Conservation (phyloP, 2,329 filamentous ascomycete genomes). For the Coniochaeta sp. region DNA sequence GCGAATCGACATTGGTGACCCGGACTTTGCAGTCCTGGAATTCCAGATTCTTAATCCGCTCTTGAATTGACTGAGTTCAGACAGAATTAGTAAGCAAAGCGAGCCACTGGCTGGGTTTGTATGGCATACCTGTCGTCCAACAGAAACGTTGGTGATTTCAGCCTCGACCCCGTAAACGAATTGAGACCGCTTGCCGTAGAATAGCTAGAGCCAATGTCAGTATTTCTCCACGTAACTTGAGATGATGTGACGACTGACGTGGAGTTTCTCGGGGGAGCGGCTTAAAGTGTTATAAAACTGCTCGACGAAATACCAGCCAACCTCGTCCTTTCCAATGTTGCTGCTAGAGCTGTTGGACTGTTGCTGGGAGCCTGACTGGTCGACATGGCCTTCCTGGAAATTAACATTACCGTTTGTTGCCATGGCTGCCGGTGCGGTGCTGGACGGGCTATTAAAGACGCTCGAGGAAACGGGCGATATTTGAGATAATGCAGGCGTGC, state of each 20-base stretch:
- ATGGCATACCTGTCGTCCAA: constrained; percentile 68
- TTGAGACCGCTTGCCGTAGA: constrained; percentile 94
- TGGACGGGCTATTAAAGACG: neutral
- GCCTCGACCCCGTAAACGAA: constrained; percentile 90
- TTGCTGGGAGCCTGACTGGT: constrained; percentile 24
- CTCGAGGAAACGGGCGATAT: neutral
- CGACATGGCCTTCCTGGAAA: constrained; percentile 34
- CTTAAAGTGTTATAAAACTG: constrained; percentile 98
- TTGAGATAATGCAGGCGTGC: neutral
- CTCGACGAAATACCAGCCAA: constrained; percentile 99
- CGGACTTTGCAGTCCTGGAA: constrained; percentile 98
- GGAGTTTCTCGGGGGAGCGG: constrained; percentile 88
- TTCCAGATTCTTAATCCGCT: constrained; percentile 86
- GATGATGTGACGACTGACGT: constrained; percentile 39
- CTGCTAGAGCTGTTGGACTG: constrained; percentile 25
- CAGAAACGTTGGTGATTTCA: constrained; percentile 76
- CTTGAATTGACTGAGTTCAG: constrained; percentile 59
- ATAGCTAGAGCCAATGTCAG: constrained; percentile 49
- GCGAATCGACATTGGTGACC: constrained; percentile 94
- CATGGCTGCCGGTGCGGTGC: constrained; percentile 29
- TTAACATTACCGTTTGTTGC: constrained; percentile 49
- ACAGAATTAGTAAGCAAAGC: neutral
- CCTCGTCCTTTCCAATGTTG: constrained; percentile 75
- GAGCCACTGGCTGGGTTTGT: neutral
- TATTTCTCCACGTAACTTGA: neutral